Percentiles rank a stretch among this genome's conserved stretches.
These are phyloP conservation scores for Oldenlandia corymbosa DNA, from an alignment of 257 asterid species.

Conservation along the genomic window DNA sequence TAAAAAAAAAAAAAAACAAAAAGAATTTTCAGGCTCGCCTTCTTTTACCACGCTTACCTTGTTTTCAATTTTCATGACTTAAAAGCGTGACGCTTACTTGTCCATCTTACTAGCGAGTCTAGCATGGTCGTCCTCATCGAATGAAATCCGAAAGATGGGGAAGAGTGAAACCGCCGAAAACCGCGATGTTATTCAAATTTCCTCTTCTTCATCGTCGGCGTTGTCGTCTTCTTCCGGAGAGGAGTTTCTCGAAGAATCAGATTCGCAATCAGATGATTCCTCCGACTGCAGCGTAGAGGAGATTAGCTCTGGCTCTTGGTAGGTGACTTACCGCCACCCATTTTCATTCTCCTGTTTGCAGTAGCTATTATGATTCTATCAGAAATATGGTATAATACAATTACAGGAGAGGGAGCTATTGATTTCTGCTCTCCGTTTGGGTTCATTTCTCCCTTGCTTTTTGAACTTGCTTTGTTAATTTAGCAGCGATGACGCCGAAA, in stretches of 20 bases:
- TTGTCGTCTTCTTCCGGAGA: conserved; percentile 2
- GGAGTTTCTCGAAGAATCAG: conserved; percentile 7
- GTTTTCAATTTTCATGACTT: no score
- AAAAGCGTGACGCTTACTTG: no score
- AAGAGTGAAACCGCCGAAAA: conserved; percentile 16
- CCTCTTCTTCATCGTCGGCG: conserved; percentile 49
- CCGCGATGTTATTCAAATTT: conserved; percentile 29
- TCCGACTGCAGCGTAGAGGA: conserved; percentile 20
- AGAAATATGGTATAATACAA: not conserved
- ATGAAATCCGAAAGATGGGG: conserved; percentile 13
- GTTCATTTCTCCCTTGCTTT: no score
- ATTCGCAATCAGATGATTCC: conserved; percentile 17
- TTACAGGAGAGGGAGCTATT: not conserved
- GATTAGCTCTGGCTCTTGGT: conserved; percentile 27
- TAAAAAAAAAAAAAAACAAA: no score
- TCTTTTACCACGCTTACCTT: no score
- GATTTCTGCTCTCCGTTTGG: not conserved
- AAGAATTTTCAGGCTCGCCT: no score
- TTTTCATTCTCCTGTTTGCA: not conserved
- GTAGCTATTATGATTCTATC: no score
- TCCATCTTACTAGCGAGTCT: no score
- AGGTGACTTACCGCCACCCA: conserved; percentile 21
- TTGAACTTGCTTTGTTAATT: not conserved
- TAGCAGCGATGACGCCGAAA: conserved; percentile 18
- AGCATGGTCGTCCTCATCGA: not conserved